Evolutionary conservation across 2,329 filamentous ascomycete species (phyloP), one percentile per base, ranked within the genome.

Genomic region (Metarhizium guizhouense): DNA sequence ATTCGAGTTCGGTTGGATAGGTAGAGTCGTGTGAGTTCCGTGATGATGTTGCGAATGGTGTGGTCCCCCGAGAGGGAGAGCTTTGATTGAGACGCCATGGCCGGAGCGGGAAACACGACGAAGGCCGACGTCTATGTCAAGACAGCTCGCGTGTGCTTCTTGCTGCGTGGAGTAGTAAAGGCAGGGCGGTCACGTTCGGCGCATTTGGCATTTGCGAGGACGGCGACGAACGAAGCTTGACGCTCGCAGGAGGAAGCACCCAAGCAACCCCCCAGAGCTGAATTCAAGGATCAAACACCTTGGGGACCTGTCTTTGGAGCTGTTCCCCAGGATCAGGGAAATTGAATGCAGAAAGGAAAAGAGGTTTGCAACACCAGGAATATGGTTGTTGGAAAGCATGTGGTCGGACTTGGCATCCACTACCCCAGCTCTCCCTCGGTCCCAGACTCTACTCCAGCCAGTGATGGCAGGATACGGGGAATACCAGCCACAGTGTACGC

Each of bases 1-100:
- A 96, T 91, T 62, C 83, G 83, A 52, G 85, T 90, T 63, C 91
- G 88, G 72, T 95, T 85, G 59, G 81, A 79, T 60, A 93, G 78
- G 72, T 96, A 96, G 51, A 90, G 79, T 52, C 78, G 71, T 3
- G 86, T 86, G 59, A 95, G 75, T 62, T 85, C 79, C 58, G 82
- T 78, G 66, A 92, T 72, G 63, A 87, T 72, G 67, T 78, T 76
- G 64, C 84, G 83, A 65, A 92, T 67, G 56, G 83, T 85, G 62
- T 82, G 81, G 62, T 88, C 83, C 58, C 79, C 72, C 47, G 74
- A 70, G 43, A 85, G 75, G 51, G 79, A 74, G 59, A 90, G 74
- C 69, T 91, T 93, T 53, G 90, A 93, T 67, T 87, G 86, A 57
- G 76, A 83, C 58, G 86, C 87, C 88, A 93, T 93, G 61, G 61